phyloP scores from a whole-genome alignment of 2,329 filamentous ascomycete species.

The Lithohypha guttulata region DNA sequence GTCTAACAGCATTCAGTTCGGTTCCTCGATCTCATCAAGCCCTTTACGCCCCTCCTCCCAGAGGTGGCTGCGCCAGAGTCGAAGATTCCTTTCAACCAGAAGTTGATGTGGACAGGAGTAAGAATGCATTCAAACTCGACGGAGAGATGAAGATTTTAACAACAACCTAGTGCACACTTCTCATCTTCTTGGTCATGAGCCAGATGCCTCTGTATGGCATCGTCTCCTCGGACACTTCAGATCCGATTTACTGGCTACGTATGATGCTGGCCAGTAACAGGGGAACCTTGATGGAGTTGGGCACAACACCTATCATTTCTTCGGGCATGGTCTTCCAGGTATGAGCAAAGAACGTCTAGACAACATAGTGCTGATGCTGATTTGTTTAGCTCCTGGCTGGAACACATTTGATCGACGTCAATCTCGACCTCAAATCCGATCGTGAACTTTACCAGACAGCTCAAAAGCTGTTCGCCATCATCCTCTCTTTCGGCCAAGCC shows the following conservation, averaged over 20 bases:
- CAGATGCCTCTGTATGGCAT: constrained; percentile 99
- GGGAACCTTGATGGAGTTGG: constrained; percentile 89
- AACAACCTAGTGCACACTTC: constrained; percentile 57
- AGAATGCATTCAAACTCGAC: constrained; percentile 22
- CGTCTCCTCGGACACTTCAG: constrained; percentile 95
- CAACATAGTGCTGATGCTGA: constrained; percentile 9
- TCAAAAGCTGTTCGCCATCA: constrained; percentile 97
- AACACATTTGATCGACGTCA: constrained; percentile 99
- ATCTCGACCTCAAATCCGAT: constrained; percentile 99
- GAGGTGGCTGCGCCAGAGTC: constrained; percentile 98
- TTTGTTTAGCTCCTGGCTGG: constrained; percentile 68
- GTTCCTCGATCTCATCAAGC: constrained; percentile 99
- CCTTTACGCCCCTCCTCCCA: constrained; percentile 97
- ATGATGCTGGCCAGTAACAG: constrained; percentile 99
- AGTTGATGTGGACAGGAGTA: constrained; percentile 84
- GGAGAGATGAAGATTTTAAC: constrained; percentile 14
- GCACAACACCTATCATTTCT: constrained; percentile 97
- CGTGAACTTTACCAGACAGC: constrained; percentile 99
- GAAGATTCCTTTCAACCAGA: constrained; percentile 98
- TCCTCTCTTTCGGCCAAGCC: constrained; percentile 92
- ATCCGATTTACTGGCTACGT: constrained; percentile 97
- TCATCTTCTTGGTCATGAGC: constrained; percentile 99
- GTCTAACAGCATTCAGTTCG: constrained; percentile 54
- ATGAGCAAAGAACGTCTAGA: constrained; percentile 18
- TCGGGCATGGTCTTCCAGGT: constrained; percentile 99